Percentiles rank a stretch among this genome's conserved stretches.
Conservation (phyloP, 2,329 filamentous ascomycete genomes). For the Leptographium wingfieldii region DNA sequence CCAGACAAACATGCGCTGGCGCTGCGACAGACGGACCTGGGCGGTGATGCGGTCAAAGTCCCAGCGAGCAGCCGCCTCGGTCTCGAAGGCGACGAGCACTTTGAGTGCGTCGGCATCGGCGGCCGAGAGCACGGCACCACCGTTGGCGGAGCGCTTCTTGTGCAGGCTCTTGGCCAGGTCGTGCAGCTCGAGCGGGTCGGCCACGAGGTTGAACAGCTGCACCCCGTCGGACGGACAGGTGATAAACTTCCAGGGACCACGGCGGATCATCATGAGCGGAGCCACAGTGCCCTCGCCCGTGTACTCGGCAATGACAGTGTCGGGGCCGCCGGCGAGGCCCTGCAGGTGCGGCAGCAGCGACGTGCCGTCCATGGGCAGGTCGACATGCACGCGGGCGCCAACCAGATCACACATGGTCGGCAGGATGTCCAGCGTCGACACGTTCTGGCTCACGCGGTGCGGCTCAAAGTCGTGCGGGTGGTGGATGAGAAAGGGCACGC, state of each 20-base stretch:
- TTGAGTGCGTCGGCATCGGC: slow-evolving; percentile 20
- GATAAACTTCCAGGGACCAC: slow-evolving; percentile 82
- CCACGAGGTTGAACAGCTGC: slow-evolving; percentile 68
- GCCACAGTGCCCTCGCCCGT: slow-evolving; percentile 85
- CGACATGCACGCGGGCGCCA: slow-evolving; percentile 53
- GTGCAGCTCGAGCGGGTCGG: slow-evolving; percentile 63
- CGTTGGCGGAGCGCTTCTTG: slow-evolving; percentile 18
- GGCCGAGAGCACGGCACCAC: neutral
- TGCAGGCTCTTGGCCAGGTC: slow-evolving; percentile 48
- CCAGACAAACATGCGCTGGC: slow-evolving; percentile 68
- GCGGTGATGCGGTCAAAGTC: slow-evolving; percentile 66
- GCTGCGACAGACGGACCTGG: slow-evolving; percentile 64
- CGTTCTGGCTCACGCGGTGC: slow-evolving; percentile 67
- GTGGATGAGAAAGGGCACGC: slow-evolving; percentile 77
- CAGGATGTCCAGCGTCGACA: slow-evolving; percentile 82
- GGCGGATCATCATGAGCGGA: slow-evolving; percentile 87
- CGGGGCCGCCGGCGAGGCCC: slow-evolving; percentile 44
- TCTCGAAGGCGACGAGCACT: slow-evolving; percentile 53
- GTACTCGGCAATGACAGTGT: slow-evolving; percentile 91
- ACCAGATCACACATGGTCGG: slow-evolving; percentile 80
- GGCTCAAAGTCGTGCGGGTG: slow-evolving; percentile 62
- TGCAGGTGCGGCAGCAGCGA: slow-evolving; percentile 71
- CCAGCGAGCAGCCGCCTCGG: slow-evolving; percentile 66
- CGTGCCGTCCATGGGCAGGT: slow-evolving; percentile 73
- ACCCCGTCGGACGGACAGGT: slow-evolving; percentile 73